These are phyloP conservation scores for Takakia lepidozioides DNA, from an alignment of 225 moss, liverwort and hornwort genomes.

Conservation along the genomic window DNA sequence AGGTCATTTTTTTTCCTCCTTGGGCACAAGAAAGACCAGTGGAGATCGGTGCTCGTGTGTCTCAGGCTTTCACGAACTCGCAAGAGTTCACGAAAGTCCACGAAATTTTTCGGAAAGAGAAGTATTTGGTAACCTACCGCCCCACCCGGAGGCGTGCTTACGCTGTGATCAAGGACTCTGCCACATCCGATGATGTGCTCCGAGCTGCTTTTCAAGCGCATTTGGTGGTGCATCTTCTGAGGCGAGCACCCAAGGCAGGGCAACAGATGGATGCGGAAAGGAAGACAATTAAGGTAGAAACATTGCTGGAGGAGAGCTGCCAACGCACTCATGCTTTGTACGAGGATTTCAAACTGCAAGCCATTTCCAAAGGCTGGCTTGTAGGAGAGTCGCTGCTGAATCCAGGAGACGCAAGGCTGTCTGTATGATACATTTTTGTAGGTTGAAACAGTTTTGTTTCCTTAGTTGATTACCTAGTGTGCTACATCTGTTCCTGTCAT, in stretches of 20 bases:
- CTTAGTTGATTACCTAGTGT: no score
- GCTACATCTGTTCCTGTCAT: no score
- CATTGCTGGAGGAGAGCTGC: slow-evolving; percentile 62
- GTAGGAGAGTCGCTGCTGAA: slow-evolving; percentile 70
- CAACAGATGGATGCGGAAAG: slow-evolving; percentile 7
- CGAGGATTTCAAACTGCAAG: slow-evolving; percentile 55
- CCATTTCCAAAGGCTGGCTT: slow-evolving; percentile 75
- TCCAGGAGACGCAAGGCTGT: slow-evolving; percentile 69
- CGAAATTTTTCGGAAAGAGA: slow-evolving; percentile 61
- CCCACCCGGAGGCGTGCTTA: slow-evolving; percentile 64
- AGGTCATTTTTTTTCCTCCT: slow-evolving; percentile 69
- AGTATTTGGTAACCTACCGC: slow-evolving; percentile 79
- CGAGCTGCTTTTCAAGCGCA: slow-evolving; percentile 79
- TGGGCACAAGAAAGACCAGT: slow-evolving; percentile 83
- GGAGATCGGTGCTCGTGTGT: slow-evolving; percentile 84
- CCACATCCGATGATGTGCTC: slow-evolving; percentile 82
- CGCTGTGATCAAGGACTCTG: slow-evolving; percentile 82
- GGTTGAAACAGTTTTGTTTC: neutral
- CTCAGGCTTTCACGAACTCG: slow-evolving; percentile 70
- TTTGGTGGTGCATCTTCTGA: neutral
- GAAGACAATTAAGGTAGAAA: slow-evolving; percentile 28
- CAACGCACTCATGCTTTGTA: slow-evolving; percentile 58
- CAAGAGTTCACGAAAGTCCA: slow-evolving; percentile 56
- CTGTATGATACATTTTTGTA: slow-evolving; percentile 35
- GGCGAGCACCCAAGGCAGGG: slow-evolving; percentile 42